These are phyloP conservation scores for Daldinia decipiens DNA, from an alignment of 495 filamentous ascomycete genomes.

Conservation along the genomic window DNA sequence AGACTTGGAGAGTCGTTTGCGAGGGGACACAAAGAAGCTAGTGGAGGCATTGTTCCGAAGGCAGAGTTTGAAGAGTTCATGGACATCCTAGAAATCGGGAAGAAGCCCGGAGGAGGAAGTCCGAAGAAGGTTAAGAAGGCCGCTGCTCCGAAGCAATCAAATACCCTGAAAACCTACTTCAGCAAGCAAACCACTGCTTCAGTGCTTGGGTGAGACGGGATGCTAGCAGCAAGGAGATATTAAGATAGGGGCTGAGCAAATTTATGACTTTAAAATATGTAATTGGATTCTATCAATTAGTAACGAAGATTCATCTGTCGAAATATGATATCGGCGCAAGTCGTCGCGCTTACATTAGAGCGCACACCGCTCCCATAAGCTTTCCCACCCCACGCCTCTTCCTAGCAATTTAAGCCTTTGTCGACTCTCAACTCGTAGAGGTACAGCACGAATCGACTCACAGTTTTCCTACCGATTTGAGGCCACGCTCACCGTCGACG, in stretches of 20 bases:
- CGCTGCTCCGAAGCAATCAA: slow-evolving; percentile 51
- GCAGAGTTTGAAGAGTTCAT: slow-evolving; percentile 68
- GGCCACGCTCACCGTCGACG: slow-evolving; percentile 82
- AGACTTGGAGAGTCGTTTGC: slow-evolving; percentile 66
- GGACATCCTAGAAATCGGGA: slow-evolving; percentile 61
- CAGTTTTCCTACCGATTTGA: slow-evolving; percentile 67
- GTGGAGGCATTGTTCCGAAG: slow-evolving; percentile 63
- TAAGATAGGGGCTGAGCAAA: neutral
- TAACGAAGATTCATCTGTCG: neutral
- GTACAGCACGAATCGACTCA: slow-evolving; percentile 25
- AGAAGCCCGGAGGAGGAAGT: slow-evolving; percentile 53
- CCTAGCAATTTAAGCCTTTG: slow-evolving; percentile 39
- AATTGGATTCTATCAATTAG: slow-evolving; percentile 22
- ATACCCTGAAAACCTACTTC: slow-evolving; percentile 62
- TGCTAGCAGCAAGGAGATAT: neutral
- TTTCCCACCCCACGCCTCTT: slow-evolving; percentile 29
- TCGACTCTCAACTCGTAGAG: neutral
- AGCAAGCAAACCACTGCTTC: slow-evolving; percentile 37
- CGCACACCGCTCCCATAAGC: slow-evolving; percentile 34
- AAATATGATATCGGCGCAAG: slow-evolving; percentile 1
- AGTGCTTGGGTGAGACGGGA: neutral
- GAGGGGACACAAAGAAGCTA: slow-evolving; percentile 67
- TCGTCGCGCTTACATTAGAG: slow-evolving; percentile 17
- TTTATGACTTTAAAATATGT: neutral
- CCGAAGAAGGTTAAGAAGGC: slow-evolving; percentile 48